Base-by-base conservation (phyloP, 768 basidiomycete genomes). In the Phaeolepiota aurea region DNA sequence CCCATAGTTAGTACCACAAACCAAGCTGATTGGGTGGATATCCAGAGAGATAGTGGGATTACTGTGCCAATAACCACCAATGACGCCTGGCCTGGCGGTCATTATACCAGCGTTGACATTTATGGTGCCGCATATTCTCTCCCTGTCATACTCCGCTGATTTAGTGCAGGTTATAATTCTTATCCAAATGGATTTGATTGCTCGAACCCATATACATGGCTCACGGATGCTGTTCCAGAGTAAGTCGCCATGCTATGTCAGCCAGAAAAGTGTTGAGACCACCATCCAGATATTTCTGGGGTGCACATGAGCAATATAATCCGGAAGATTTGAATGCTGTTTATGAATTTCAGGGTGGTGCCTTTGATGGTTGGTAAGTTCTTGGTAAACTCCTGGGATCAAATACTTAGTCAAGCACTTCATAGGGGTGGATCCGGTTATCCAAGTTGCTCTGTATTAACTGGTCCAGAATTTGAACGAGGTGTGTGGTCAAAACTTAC, bases 181-280 rank as follows among this genome's bases (percentile, higher is more conserved):
- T 75, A 75, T 44, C 71, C 72, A 1, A 70, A 73, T 41, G 70
- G 71, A 1, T 77, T 77, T 46, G 72, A 77, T 49, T 77, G 76
- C 48, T 62, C 67, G 1, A 44, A 68, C 41, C 72, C 75, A 1
- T 46, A 67, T 31, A 54, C 46, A 5, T 76, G 76, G 76, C 44
- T 57, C 12, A 37, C 69, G 1, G 52, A 63, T 37, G 66, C 64
- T 18, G 71, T 74, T 25, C 65, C 69, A 9, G 58, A 60, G 69
- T 64, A 46, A 23, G 54, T 35, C 19, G 14, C 23, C 10, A 11
- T 19, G n/a, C n/a, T n/a, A n/a, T n/a, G n/a, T n/a, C n/a, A n/a
- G n/a, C n/a, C n/a, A n/a, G n/a, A n/a, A n/a, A n/a, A n/a, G n/a
- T n/a, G n/a, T n/a, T n/a, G n/a, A n/a, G n/a, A n/a, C n/a, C n/a